Percentiles rank a stretch among this genome's conserved stretches.
Conservation (phyloP, 2,329 filamentous ascomycete species). For the Ascocoryne sarcoides region DNA sequence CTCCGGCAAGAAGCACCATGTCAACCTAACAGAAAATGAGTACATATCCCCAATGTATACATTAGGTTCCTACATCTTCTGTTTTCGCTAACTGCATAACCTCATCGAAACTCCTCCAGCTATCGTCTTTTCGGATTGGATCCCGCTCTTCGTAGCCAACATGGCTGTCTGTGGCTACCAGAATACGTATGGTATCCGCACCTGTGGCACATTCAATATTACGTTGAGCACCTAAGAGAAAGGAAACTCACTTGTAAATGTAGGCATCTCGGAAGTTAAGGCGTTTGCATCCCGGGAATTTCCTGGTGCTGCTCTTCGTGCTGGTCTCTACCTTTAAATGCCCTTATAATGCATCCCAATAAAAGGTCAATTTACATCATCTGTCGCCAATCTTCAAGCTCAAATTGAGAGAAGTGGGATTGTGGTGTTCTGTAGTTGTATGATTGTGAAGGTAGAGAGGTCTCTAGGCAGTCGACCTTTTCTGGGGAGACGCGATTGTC, state of each 20-base stretch:
- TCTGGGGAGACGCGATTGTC: constrained; percentile 15
- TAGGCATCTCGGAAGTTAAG: constrained; percentile 18
- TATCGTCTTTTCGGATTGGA: constrained; percentile 89
- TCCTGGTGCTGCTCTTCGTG: too few relatives aligned
- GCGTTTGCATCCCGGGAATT: background rate
- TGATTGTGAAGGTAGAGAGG: too few relatives aligned
- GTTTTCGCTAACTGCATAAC: constrained; percentile 81
- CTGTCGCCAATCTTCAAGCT: too few relatives aligned
- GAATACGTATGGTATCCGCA: constrained; percentile 83
- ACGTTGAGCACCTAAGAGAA: too few relatives aligned
- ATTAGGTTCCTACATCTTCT: constrained; percentile 53
- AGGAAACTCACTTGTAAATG: constrained; percentile 13
- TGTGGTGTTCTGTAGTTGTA: too few relatives aligned
- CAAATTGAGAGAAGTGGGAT: too few relatives aligned
- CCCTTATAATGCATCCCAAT: too few relatives aligned
- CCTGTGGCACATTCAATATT: too few relatives aligned
- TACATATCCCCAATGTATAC: background rate
- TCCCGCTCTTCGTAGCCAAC: constrained; percentile 94
- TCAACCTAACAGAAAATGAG: constrained; percentile 51
- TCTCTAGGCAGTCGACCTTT: too few relatives aligned
- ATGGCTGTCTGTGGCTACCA: constrained; percentile 94
- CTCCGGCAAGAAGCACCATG: constrained; percentile 91
- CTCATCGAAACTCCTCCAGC: constrained; percentile 93
- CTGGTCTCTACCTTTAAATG: too few relatives aligned
- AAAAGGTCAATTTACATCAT: too few relatives aligned